Evolutionary conservation across 2,329 filamentous ascomycete species (phyloP).

Genomic region (Dryadomyces quercivorus): DNA sequence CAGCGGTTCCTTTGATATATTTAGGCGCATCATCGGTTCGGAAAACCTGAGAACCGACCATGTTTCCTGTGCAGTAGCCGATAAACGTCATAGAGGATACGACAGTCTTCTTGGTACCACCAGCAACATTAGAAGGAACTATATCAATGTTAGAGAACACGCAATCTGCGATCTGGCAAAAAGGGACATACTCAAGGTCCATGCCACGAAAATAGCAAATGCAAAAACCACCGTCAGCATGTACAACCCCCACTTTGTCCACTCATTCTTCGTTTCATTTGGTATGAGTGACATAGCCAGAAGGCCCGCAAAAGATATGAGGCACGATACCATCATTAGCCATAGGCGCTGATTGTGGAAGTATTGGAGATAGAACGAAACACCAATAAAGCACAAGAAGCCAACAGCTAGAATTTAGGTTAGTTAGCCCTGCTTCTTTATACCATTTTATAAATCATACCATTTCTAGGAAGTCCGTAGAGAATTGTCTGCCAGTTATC

Average conservation of each 20-base stretch:
- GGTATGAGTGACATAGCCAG: conserved; percentile 38
- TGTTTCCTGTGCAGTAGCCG: conserved; percentile 39
- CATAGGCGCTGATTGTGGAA: conserved; percentile 2
- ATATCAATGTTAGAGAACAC: background rate
- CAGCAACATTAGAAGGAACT: conserved; percentile 41
- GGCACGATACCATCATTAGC: conserved; percentile 26
- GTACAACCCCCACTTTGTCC: conserved; percentile 33
- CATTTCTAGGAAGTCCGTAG: conserved; percentile 6
- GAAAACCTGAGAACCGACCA: conserved; percentile 42
- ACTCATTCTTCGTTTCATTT: conserved; percentile 24
- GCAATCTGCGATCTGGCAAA: background rate
- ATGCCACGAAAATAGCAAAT: conserved; percentile 28
- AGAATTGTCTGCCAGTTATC: conserved; percentile 4
- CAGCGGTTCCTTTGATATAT: conserved; percentile 44
- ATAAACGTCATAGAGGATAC: conserved; percentile 40
- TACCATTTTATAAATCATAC: background rate
- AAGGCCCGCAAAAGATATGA: conserved; percentile 33
- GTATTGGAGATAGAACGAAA: background rate
- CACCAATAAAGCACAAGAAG: background rate
- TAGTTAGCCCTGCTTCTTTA: background rate
- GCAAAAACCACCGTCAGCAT: conserved; percentile 35
- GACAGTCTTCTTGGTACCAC: conserved; percentile 45
- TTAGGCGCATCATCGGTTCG: conserved; percentile 40
- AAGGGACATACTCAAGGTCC: conserved; percentile 13
- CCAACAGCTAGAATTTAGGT: background rate